Evolutionary conservation across 352 stramenopile species (phyloP).

Genomic region (Achlya hypogyna): DNA sequence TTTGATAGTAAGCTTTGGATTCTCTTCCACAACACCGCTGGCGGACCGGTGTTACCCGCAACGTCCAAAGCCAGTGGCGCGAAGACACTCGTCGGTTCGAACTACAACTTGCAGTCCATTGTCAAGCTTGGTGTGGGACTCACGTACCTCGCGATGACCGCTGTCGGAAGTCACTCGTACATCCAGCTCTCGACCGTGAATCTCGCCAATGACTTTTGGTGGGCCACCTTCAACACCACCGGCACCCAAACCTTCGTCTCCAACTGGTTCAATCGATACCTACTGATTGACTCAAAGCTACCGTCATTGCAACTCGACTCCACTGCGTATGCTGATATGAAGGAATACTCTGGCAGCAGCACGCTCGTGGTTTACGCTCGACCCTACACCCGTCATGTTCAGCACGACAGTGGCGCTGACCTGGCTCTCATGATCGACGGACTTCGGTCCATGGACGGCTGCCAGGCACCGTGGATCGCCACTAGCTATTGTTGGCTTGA

Average conservation of each 20-base stretch:
- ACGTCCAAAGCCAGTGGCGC: too few species aligned
- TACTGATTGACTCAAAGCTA: neutral
- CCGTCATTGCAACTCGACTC: neutral
- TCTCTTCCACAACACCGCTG: neutral
- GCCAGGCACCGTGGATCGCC: neutral
- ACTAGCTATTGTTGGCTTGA: conserved; percentile 14
- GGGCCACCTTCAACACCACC: conserved; percentile 14
- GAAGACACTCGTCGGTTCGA: neutral
- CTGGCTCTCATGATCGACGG: neutral
- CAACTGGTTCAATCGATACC: conserved; percentile 3
- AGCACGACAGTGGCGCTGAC: neutral
- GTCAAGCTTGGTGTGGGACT: neutral
- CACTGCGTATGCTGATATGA: neutral
- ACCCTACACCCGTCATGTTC: neutral
- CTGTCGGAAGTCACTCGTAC: neutral
- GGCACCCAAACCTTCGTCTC: neutral
- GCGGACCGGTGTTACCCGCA: neutral
- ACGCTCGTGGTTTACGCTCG: neutral
- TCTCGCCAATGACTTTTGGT: conserved; percentile 15
- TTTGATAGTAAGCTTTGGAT: neutral
- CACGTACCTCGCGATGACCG: neutral
- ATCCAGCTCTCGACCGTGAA: conserved; percentile 7
- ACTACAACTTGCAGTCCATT: neutral
- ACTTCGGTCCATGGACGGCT: conserved; percentile 6
- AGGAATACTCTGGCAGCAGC: neutral